Conservation (phyloP, 148 eudicot genomes). For the Amaranthus cruentus region DNA sequence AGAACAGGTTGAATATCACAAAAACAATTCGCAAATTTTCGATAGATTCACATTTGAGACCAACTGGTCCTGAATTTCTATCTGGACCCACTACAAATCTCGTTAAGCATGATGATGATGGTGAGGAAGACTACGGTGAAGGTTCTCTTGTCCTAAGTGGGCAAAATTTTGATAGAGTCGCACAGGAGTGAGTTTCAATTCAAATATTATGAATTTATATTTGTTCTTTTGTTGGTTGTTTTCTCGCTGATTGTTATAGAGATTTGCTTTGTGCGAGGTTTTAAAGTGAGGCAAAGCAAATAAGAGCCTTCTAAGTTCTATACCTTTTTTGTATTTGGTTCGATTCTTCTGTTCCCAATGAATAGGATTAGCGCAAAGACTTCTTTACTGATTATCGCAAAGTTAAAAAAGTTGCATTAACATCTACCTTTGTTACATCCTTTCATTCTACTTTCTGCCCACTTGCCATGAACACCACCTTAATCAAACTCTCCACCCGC, state of each 20-base stretch:
- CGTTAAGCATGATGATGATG: slow-evolving; percentile 81
- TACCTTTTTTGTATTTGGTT: not conserved
- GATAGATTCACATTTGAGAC: slow-evolving; percentile 55
- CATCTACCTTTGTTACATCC: no score
- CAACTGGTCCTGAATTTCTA: slow-evolving; percentile 68
- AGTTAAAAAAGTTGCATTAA: no score
- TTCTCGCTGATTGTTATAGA: not conserved
- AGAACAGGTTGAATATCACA: slow-evolving; percentile 98
- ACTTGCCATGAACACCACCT: no score
- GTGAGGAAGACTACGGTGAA: slow-evolving; percentile 67
- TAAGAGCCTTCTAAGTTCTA: not conserved
- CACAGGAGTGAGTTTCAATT: slow-evolving; percentile 60
- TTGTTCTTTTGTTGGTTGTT: not conserved
- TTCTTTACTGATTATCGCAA: not conserved
- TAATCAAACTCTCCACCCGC: no score
- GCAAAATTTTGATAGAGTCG: slow-evolving; percentile 63
- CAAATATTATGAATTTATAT: slow-evolving; percentile 4
- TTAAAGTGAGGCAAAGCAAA: not conserved
- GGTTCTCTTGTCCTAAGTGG: slow-evolving; percentile 57
- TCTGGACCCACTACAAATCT: slow-evolving; percentile 42
- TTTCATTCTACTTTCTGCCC: no score
- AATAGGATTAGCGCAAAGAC: not conserved
- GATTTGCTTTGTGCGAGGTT: not conserved
- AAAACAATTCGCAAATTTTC: slow-evolving; percentile 85
- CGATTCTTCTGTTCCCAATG: not conserved